Conservation (phyloP, 345 rosid species). For the Ceriops decandra region DNA sequence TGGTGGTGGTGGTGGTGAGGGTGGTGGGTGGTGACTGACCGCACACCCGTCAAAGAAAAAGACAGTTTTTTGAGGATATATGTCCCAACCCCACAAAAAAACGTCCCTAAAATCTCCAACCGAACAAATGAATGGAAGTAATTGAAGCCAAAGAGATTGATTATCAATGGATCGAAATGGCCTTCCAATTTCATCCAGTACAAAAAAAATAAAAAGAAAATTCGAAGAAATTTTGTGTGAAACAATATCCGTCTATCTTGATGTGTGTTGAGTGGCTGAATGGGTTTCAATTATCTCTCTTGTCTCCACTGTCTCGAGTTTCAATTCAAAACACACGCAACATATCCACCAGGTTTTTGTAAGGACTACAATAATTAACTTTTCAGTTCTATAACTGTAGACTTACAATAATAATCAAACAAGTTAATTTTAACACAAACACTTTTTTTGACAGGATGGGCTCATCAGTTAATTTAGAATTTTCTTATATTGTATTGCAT, state of each 20-base stretch:
- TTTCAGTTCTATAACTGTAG: too few species aligned
- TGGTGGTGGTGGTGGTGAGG: too few species aligned
- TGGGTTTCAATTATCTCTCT: conserved; percentile 30
- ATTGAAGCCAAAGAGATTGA: conserved; percentile 56
- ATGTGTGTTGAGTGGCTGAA: conserved; percentile 44
- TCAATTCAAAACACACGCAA: too few species aligned
- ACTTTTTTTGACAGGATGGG: too few species aligned
- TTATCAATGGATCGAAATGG: conserved; percentile 63
- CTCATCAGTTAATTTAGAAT: too few species aligned
- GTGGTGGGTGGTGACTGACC: conserved; percentile 30
- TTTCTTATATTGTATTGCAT: too few species aligned
- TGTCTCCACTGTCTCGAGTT: neutral
- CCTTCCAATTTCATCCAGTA: conserved; percentile 10
- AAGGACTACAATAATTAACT: too few species aligned
- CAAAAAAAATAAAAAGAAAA: conserved; percentile 1
- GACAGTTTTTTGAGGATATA: neutral
- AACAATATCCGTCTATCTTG: too few species aligned
- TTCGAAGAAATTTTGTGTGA: neutral
- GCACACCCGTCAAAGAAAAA: conserved; percentile 25
- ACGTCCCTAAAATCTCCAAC: conserved; percentile 6
- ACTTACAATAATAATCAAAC: too few species aligned
- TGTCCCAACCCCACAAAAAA: conserved; percentile 9
- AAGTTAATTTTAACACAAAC: too few species aligned
- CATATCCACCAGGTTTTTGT: too few species aligned
- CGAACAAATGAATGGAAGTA: conserved; percentile 45